Percentiles rank a stretch among this genome's conserved stretches.
Conservation (phyloP, 148 eudicot species). For the Rhododendron mucronatum region DNA sequence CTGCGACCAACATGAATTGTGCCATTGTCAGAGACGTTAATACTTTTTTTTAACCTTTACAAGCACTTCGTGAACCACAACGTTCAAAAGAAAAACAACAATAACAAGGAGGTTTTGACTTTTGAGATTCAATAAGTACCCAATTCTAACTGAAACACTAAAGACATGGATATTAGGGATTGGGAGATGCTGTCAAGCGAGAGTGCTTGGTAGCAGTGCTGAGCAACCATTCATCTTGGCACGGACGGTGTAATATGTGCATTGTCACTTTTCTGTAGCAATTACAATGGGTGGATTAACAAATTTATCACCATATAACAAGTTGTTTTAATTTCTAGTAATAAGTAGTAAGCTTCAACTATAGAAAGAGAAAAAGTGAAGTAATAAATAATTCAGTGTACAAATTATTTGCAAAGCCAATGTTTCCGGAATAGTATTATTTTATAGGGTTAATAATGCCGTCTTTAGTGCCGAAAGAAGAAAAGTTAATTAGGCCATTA, state of each 20-base stretch:
- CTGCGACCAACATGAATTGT: no score
- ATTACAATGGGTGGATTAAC: no score
- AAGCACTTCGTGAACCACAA: no score
- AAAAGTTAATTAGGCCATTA: slow-evolving; percentile 17
- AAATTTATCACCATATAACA: no score
- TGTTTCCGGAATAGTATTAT: neutral
- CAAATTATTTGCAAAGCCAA: neutral
- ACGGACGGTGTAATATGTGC: neutral
- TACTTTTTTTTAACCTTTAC: no score
- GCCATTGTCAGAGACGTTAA: no score
- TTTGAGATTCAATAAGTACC: neutral
- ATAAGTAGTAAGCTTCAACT: neutral
- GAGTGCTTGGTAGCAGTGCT: no score
- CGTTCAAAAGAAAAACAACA: no score
- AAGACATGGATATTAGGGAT: no score
- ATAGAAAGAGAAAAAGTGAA: neutral
- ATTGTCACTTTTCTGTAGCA: neutral
- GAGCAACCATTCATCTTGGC: no score
- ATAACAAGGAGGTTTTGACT: neutral
- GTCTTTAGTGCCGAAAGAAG: slow-evolving; percentile 31
- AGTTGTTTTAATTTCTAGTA: neutral
- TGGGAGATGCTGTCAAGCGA: no score
- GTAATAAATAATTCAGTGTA: neutral
- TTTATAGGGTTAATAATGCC: neutral
- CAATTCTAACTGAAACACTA: no score